Conservation (phyloP, 257 asterid species). For the Solanum rostratum region DNA sequence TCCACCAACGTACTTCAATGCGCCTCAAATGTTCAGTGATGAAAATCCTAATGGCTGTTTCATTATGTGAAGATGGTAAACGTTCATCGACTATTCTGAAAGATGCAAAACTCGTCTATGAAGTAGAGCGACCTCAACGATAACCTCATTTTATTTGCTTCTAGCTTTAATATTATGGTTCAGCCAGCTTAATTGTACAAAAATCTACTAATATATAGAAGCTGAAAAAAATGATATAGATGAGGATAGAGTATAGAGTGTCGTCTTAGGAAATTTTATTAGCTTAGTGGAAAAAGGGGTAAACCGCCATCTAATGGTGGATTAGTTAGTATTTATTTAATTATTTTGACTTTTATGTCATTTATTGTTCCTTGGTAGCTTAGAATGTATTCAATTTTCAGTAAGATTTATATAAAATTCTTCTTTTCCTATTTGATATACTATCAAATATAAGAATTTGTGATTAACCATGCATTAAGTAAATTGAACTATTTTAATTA, state of each 20-base stretch:
- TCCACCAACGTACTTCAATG: conserved; percentile 7
- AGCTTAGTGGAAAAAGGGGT: not conserved
- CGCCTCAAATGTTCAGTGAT: conserved; percentile 58
- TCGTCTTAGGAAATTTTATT: not conserved
- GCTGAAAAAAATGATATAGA: not conserved
- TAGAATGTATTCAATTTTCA: not conserved
- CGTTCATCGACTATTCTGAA: not conserved
- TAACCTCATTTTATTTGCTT: not conserved
- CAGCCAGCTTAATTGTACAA: conserved; percentile 29
- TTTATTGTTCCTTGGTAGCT: not conserved
- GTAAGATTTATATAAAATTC: not conserved
- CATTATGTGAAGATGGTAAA: conserved; percentile 40
- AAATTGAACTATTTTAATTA: not conserved
- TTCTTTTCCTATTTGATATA: not conserved
- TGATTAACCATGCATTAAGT: not conserved
- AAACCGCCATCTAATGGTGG: conserved; percentile 1
- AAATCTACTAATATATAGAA: not conserved
- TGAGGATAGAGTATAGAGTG: conserved; percentile 1
- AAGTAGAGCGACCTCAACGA: not conserved
- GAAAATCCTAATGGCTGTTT: conserved; percentile 84
- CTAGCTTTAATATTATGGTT: not conserved
- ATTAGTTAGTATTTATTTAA: conserved; percentile 1
- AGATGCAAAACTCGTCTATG: too few relatives aligned
- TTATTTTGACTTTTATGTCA: conserved; percentile 5
- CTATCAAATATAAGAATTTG: not conserved